Conservation (phyloP, 257 asterid genomes). For the Scutellaria minor region DNA sequence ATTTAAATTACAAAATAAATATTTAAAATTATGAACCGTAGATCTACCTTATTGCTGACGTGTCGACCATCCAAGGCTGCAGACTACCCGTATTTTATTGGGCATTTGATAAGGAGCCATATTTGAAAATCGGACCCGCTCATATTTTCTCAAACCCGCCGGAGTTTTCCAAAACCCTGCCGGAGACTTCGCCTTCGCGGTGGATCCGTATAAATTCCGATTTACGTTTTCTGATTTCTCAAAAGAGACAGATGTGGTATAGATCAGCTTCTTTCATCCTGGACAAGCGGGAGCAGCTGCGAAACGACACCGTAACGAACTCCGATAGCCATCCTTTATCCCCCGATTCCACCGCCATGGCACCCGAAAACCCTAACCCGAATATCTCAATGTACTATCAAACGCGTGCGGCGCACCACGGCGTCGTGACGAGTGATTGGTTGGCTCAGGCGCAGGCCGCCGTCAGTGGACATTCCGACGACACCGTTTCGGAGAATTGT, state of each 20-base stretch:
- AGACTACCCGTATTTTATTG: neutral
- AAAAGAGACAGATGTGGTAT: conserved; percentile 38
- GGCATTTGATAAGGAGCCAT: neutral
- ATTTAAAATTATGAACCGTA: too few species aligned
- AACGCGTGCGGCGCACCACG: conserved; percentile 92
- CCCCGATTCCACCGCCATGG: conserved; percentile 54
- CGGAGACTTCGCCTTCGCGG: conserved; percentile 21
- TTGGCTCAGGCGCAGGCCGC: conserved; percentile 94
- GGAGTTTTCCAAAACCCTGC: conserved; percentile 25
- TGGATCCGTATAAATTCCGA: conserved; percentile 23
- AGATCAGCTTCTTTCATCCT: conserved; percentile 50
- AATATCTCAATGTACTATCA: conserved; percentile 80
- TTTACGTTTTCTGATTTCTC: neutral
- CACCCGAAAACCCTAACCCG: conserved; percentile 53
- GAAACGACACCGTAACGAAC: conserved; percentile 35
- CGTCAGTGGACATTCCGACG: conserved; percentile 53
- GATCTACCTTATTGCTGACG: too few species aligned
- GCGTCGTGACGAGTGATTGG: conserved; percentile 95
- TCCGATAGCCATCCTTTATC: conserved; percentile 40
- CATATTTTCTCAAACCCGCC: neutral
- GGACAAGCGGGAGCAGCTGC: conserved; percentile 41
- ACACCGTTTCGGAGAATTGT: conserved; percentile 38
- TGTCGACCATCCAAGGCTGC: too few species aligned
- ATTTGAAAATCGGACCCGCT: neutral
- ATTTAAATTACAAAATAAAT: too few species aligned